Percentiles rank a stretch among this genome's conserved stretches.
Evolutionary conservation across 345 rosid genomes (phyloP).

Genomic region (Mercurialis annua): DNA sequence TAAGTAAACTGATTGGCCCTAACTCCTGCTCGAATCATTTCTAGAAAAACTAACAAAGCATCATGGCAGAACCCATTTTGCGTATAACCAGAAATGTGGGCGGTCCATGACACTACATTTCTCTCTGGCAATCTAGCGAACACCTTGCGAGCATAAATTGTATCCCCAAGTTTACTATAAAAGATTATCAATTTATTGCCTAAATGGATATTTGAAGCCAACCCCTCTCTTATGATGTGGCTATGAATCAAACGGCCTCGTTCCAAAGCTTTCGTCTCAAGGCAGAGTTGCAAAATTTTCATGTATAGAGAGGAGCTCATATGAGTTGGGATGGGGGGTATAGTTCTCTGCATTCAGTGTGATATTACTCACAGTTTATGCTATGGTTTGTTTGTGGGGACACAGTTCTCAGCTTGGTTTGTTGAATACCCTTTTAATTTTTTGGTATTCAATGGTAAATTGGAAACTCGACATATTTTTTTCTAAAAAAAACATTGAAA

Average conservation of each 20-base stretch:
- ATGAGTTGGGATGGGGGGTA: too few relatives aligned
- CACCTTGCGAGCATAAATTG: slow-evolving; percentile 18
- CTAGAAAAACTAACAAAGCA: slow-evolving; percentile 16
- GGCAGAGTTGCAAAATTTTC: slow-evolving; percentile 40
- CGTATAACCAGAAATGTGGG: slow-evolving; percentile 25
- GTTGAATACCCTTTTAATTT: too few relatives aligned
- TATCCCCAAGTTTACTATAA: slow-evolving; percentile 3
- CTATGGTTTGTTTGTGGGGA: too few relatives aligned
- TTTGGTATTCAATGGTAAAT: too few relatives aligned
- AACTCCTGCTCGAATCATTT: slow-evolving; percentile 20
- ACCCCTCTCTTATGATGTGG: slow-evolving; percentile 19
- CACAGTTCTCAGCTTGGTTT: too few relatives aligned
- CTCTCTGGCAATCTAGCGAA: slow-evolving; percentile 21
- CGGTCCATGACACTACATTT: slow-evolving; percentile 29
- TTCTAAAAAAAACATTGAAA: too few relatives aligned
- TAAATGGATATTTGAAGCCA: slow-evolving; percentile 5
- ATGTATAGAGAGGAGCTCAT: slow-evolving; percentile 21
- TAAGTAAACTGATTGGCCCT: slow-evolving; percentile 29
- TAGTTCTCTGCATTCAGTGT: too few relatives aligned
- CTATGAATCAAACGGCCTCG: slow-evolving; percentile 20
- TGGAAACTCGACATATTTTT: too few relatives aligned
- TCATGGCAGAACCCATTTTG: slow-evolving; percentile 18
- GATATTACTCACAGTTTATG: too few relatives aligned
- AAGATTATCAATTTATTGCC: slow-evolving; percentile 22
- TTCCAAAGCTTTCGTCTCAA: slow-evolving; percentile 12